Evolutionary conservation across 352 stramenopile genomes (phyloP), one percentile per base, ranked within the genome.

Genomic region (Globisporangium yorkense): DNA sequence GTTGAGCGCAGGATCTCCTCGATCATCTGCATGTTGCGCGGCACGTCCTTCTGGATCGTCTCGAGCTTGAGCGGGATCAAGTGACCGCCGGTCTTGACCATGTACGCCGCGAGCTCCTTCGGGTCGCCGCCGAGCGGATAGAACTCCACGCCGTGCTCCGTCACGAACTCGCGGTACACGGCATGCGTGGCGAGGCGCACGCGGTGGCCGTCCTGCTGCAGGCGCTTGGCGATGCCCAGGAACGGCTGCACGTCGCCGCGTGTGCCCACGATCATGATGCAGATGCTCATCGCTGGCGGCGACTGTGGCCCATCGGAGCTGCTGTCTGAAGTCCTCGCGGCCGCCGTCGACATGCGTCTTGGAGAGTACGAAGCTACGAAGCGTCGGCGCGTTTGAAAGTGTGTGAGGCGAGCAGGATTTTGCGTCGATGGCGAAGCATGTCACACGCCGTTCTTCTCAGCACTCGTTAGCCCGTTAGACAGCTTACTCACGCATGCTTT

Each of bases 141-240:
- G 57, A 94, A 94, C 67, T 92, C 84, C 20, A 94, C 66, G 43
- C 64, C 74, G 31, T 89, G 69, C 4, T 75, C 71, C 40, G 74
- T 81, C 8, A 98, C 89, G 46, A 92, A 89, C 10, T 82, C 60
- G 20, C 92, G 72, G 67, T 97, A 97, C 5, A 89, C 71, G 16
- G 80, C 83, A 65, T 98, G 94, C 0, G 91, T 97, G 0, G 92
- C 92, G 16, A 98, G 67, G 0, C 94, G 82, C 12, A 98, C 94
- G 13, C 88, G 81, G 61, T 98, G 94, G 0, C 92, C 92, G 39
- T 96, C 67, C 0, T 71, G 55, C 58, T 93, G 64, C 6, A 98
- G 69, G 21, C 83, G 71, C 63, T 92, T 89, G 45, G 87, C 89
- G 40, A 98, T 89, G 27, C 66, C 84, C 3, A 96, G 59, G 60